phyloP scores from a whole-genome alignment of 495 filamentous ascomycete genomes.

The Penicillium cinerascens region DNA sequence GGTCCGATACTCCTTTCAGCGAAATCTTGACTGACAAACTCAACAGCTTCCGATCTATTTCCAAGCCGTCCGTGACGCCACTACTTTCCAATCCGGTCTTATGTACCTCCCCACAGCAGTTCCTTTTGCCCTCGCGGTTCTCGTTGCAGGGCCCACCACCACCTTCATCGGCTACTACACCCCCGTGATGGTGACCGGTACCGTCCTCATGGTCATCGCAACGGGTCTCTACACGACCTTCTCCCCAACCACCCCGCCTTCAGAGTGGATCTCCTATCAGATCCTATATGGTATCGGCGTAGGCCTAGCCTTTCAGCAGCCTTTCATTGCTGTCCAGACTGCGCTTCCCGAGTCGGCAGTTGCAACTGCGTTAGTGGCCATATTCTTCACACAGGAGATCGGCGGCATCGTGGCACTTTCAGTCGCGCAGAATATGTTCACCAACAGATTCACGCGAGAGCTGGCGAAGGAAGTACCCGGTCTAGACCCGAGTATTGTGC shows the following conservation, averaged over 20 bases:
- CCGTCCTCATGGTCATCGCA: not conserved
- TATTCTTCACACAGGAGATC: too few relatives aligned
- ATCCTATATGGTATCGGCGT: too few relatives aligned
- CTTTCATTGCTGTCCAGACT: too few relatives aligned
- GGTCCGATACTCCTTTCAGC: too few relatives aligned
- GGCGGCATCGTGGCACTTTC: not conserved
- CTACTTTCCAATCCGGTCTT: not conserved
- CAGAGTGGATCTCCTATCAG: not conserved
- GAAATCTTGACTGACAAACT: too few relatives aligned
- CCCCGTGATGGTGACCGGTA: not conserved
- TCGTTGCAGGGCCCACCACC: not conserved
- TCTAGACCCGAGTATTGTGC: not conserved
- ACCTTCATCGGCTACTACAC: not conserved
- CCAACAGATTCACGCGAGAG: not conserved
- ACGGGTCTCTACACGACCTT: not conserved
- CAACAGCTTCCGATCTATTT: not conserved
- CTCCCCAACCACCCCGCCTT: not conserved
- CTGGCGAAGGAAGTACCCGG: not conserved
- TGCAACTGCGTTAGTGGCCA: too few relatives aligned
- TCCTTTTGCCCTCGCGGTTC: not conserved
- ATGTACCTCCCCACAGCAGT: not conserved
- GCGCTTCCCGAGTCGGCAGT: too few relatives aligned
- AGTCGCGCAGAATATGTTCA: not conserved
- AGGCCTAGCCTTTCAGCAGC: too few relatives aligned
- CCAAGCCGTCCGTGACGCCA: not conserved